Conservation (phyloP, 129 eudicot species). For the carrot (Daucus carota) region DH1_v3.0 NC_030384.2:32133501-32134000, state of each 20-base stretch:
- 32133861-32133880: slow-evolving; percentile 36
- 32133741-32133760: neutral
- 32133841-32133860: slow-evolving; percentile 94
- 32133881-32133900: slow-evolving; percentile 10
- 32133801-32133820: slow-evolving; percentile 97
- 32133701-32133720: slow-evolving; percentile 6
- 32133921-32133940: slow-evolving; percentile 21
- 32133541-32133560: neutral
- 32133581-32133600: neutral
- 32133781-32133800: slow-evolving; percentile 94
- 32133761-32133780: slow-evolving; percentile 42
- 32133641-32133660: neutral
- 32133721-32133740: neutral
- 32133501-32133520: slow-evolving; percentile 96
- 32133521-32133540: too few species aligned
- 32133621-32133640: neutral
- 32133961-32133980: slow-evolving; percentile 13
- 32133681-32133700: neutral
- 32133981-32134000: slow-evolving; percentile 13
- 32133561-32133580: neutral
- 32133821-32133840: slow-evolving; percentile 98
- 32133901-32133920: slow-evolving; percentile 12
- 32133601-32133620: neutral
- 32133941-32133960: slow-evolving; percentile 30
- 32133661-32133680: neutral